A percentile compares a stretch with the other conserved stretches of the same genome.
These are phyloP conservation scores for Endothia cerciana DNA, from an alignment of 2,329 filamentous ascomycete genomes.

Conservation along the genomic window DNA sequence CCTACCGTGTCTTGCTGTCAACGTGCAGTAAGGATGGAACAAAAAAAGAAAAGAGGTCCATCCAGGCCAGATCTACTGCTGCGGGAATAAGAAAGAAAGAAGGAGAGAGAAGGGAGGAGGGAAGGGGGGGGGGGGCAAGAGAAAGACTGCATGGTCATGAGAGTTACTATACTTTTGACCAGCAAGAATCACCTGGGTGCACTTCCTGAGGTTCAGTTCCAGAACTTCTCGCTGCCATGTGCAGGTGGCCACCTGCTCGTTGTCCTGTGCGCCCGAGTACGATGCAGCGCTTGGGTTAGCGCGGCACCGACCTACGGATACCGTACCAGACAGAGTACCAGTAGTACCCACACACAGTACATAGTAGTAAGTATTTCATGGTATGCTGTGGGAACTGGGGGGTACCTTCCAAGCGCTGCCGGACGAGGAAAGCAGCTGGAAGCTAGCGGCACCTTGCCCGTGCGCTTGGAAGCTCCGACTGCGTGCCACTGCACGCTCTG, in stretches of 20 bases:
- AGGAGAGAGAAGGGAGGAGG: neutral
- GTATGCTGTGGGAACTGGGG: neutral
- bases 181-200: neutral
- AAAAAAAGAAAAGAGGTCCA: too few species aligned
- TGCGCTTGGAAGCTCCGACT: constrained; percentile 11
- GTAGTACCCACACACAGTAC: too few species aligned
- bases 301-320: neutral
- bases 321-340: too few species aligned
- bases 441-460: constrained; percentile 6
- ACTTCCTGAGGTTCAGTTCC: neutral
- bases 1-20: too few species aligned
- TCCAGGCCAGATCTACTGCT: too few species aligned
- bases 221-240: neutral
- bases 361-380: too few species aligned
- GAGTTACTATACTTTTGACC: neutral
- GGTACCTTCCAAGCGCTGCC: neutral
- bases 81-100: neutral
- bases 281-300: neutral
- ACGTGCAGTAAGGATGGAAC: too few species aligned
- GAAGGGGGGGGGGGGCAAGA: too few species aligned
- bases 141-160: neutral
- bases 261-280: constrained; percentile 1
- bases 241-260: constrained; percentile 2
- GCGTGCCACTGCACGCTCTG: neutral
- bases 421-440: neutral